These are phyloP conservation scores for Cercospora zeae-maydis DNA, from an alignment of 2,329 filamentous ascomycete genomes.

Conservation along the genomic window DNA sequence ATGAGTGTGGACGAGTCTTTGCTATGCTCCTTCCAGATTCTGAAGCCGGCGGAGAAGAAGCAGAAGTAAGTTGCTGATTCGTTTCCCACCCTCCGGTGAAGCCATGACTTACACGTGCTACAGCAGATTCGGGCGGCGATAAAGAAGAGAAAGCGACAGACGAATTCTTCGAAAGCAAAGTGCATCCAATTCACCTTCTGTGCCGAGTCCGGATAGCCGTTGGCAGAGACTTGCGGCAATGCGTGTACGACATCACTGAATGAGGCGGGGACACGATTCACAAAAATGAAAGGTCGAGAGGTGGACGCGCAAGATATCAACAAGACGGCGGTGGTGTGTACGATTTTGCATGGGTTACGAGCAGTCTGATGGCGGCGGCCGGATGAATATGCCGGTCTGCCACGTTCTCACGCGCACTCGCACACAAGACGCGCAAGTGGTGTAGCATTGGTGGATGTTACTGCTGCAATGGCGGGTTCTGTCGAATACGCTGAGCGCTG, in stretches of 20 bases:
- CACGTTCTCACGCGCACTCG: neutral
- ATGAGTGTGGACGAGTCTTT: slow-evolving; percentile 99
- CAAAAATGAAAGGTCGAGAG: neutral
- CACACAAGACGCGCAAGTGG: neutral
- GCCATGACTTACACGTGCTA: slow-evolving; percentile 34
- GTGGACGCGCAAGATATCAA: neutral
- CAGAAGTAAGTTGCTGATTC: slow-evolving; percentile 78
- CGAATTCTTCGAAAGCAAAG: slow-evolving; percentile 1
- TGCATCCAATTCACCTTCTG: slow-evolving; percentile 11
- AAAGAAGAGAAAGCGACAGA: slow-evolving; percentile 35
- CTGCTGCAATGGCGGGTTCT: slow-evolving; percentile 6
- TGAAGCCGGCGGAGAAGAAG: slow-evolving; percentile 99
- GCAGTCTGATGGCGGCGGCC: neutral
- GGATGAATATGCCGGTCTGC: neutral
- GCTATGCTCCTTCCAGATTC: slow-evolving; percentile 98
- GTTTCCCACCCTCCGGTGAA: neutral
- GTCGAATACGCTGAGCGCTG: slow-evolving; percentile 3
- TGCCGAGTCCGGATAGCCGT: slow-evolving; percentile 15
- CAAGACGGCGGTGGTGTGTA: slow-evolving; percentile 8
- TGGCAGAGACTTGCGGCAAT: slow-evolving; percentile 10
- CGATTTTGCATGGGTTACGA: slow-evolving; percentile 15
- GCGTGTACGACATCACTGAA: slow-evolving; percentile 15
- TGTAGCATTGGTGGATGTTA: slow-evolving; percentile 6
- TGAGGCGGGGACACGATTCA: slow-evolving; percentile 7
- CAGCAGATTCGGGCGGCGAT: slow-evolving; percentile 96